Base-by-base conservation (phyloP, 2,329 filamentous ascomycete species). In the Xylaria sp. region DNA sequence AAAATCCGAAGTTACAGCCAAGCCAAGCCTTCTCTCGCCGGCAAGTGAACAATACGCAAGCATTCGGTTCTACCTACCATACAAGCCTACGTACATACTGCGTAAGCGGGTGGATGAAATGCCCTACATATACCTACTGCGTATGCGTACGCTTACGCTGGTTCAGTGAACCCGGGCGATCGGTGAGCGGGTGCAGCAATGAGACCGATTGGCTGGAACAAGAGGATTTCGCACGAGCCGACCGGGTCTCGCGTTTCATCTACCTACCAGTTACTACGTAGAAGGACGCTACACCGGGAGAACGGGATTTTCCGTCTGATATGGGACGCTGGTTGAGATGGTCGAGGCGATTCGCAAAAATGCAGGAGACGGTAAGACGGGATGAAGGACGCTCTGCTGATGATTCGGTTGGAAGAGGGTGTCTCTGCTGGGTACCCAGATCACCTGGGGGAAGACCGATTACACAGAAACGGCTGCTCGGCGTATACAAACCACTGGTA, bases 381-480 rank as follows among this genome's bases (percentile, higher is more conserved):
- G 25, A 38, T 4, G 15, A 44, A 22, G 9, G 56, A 36, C 20
- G 22, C 5, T 1, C 10, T 9, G 33, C 20, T 25, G n/a, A 61
- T 29, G 38, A 13, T 45, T 7, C 20, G 5, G 13, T 13, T 7
- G 42, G 7, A 45, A 25, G 10, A 22, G 11, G 25, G 29, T 38
- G 27, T 33, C 47, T 38, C 49, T 29, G 13, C 49, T 29, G 13
- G 15, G 7, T 25, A 22, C 31, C 31, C n/a, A 20, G 15, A 33
- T 25, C 25, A 25, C 15, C 42, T 49, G 44, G 39, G 49, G 36
- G 7, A 51, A 22, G 39, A 42, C 13, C 7, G 59, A 57, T 57
- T 62, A 57, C 58, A 59, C 58, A 55, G 31, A 62, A 62, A 62
- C 58, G 42, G 51, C 45, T 51, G n/a, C 44, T 67, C 54, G 60